Base-by-base conservation (phyloP, 495 filamentous ascomycete species). In the Penicillium lividum region DNA sequence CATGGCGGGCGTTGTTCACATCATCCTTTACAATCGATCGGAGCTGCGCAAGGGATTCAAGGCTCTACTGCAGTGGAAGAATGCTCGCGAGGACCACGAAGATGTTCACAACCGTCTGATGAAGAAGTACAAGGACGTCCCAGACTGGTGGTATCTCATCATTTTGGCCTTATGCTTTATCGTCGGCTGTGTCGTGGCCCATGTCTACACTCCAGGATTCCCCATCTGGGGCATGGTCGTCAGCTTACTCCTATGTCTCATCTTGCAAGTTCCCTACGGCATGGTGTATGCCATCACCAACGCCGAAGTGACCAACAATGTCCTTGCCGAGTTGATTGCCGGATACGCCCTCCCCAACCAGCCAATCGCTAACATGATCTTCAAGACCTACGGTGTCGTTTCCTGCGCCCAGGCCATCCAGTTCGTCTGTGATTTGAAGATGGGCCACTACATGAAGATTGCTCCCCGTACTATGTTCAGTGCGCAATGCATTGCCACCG, bases 281-380 rank as follows among this genome's bases (percentile, higher is more conserved):
- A 93, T 92, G 53, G 84, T 92, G 56, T 90, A 89, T 82, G 89
- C 88, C 11, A 89, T 91, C 56, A 91, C 89, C 33, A 92, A 92
- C 65, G 87, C 89, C 53, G 87, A 90, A 62, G 86, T 80, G 58
- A 85, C 80, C 64, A 84, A 90, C 64, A 92, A 89, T 66, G 78
- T 91, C 11, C 84, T 91, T 53, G 62, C 89, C 69, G 89, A 93
- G 68, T 78, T 92, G 46, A 85, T 92, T 56, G 89, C 86, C 29
- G 90, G 90, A 47, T 79, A 75, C 34, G 69, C 87, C 18, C 90
- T 92, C 64, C 89, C 90, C 7, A 89, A 89, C 18, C 85, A 87
- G 13, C 89, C 89, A 2, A 84, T 92, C 8, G 89, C 89, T 43
- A 92, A 90, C 65, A 92, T 91, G 89, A 87, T 92, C 25, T 92